Base-by-base conservation (phyloP, 106 monocot species). In the Gastrodia elata region DNA sequence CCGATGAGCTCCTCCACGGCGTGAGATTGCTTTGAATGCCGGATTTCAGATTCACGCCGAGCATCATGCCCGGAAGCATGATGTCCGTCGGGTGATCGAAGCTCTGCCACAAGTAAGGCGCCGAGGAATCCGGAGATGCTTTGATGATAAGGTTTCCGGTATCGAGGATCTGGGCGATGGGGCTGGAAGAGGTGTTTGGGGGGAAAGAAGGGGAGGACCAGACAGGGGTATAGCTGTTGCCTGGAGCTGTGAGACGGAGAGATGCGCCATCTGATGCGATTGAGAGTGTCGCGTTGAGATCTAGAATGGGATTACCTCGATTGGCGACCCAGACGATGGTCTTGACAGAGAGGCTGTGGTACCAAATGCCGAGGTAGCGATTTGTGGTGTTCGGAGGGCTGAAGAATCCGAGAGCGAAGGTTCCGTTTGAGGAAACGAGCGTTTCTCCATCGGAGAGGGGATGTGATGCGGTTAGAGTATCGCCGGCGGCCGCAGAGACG, bases 361-460 rank as follows among this genome's bases (percentile, higher is more conserved):
- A 86, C 83, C 83, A 86, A n/a, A 83, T 72, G n/a, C 83, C 83
- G 37, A 83, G 8, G 76, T 86, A 83, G 18, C 58, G 58, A 2
- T 59, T 77, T 20, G 11, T 59, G 18, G 43, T 56, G 14, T 30
- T 30, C 52, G 44, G 38, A 5, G 77, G 74, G 40, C 28, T 48
- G 83, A 86, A 83, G 86, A 86, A 83, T 24, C 86, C 86, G 15
- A 86, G 46, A 28, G 38, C 77, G 72, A 86, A 86, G 39, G 8
- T 64, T 30, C 77, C 74, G 20, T 68, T 61, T 3, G 77, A 40
- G 24, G 83, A 86, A 33, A 80, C 30, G n/a, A 83, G 52, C 1
- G 75, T 76, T n/a, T 76, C 58, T 52, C 52, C 57, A 26, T 67
- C 76, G 32, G 67, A 16, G 35, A 83, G 42, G 10, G 39, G 13